Conservation (phyloP, 106 monocot genomes). For the Posidonia australis region DNA sequence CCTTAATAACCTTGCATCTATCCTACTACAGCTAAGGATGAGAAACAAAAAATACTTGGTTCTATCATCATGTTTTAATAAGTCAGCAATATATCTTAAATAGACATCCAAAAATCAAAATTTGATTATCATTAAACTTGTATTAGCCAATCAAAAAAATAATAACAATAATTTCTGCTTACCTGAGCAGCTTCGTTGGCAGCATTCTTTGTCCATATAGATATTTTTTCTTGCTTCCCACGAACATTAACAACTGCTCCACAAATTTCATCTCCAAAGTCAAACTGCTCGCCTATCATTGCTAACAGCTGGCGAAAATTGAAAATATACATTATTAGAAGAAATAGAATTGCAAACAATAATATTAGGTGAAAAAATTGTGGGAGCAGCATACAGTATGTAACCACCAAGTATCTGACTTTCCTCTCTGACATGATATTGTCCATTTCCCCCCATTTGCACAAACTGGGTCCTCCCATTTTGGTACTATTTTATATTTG, state of each 20-base stretch:
- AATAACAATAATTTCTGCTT: conserved; percentile 2
- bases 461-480: conserved; percentile 96
- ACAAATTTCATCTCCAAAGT: conserved; percentile 88
- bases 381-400: conserved; percentile 39
- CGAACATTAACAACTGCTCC: conserved; percentile 88
- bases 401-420: conserved; percentile 73
- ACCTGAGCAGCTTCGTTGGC: conserved; percentile 85
- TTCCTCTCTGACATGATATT: conserved; percentile 46
- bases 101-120: no score
- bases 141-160: not conserved
- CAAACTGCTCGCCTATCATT: conserved; percentile 95
- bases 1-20: no score
- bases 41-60: no score
- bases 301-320: conserved; percentile 43
- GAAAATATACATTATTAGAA: not conserved
- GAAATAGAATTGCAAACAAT: not conserved
- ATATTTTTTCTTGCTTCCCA: conserved; percentile 62
- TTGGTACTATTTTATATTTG: conserved; percentile 79
- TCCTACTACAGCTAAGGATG: no score
- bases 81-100: no score
- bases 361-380: not conserved
- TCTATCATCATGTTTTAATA: no score
- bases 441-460: conserved; percentile 96
- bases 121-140: no score
- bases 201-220: conserved; percentile 89